Base-by-base conservation (phyloP, 78 protist species). In the Cyanophora paradoxa region DNA sequence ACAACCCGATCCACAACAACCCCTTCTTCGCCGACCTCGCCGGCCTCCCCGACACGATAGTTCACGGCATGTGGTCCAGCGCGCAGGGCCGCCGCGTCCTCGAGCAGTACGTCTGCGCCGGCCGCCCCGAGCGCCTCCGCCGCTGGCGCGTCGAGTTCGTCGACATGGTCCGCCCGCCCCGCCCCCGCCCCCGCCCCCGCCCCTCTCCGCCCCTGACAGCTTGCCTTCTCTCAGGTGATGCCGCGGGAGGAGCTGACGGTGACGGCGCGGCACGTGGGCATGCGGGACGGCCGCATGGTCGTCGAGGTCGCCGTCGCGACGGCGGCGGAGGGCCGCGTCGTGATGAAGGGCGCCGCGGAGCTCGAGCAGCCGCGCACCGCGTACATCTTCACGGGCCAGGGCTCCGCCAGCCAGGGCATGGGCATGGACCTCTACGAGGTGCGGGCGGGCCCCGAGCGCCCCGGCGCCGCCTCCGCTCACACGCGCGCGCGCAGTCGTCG, bases 381-480 rank as follows among this genome's bases (percentile, higher is more conserved):
- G 19, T 86, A 81, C 57, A 68, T 88, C 30, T 88, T 88, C 68
- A 83, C 88, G 8, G 92, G 92, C 40, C 92, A 88, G 57, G 87
- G 88, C 31, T 44, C 81, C 22, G 69, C 58, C 33, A 2, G 5
- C 0, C 22, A 6, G 11, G 79, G 81, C 34, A 83, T 87, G 85
- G 91, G 91, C 62, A 87, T 87, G 91, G 91, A 82, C 39, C 79
- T 82, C 33, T 83, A 83, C 63, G 76, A 5, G 13, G 13, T 62
- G 30, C 54, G 65, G 20, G 44, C 57, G 20, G n/a, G n/a, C n/a
- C n/a, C n/a, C n/a, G n/a, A n/a, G n/a, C n/a, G n/a, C n/a, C n/a
- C n/a, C n/a, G n/a, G n/a, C n/a, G n/a, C n/a, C n/a, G n/a, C n/a
- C n/a, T n/a, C n/a, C n/a, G n/a, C n/a, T n/a, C n/a, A n/a, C n/a